Conservation (phyloP, 108 stramenopile species). For the Cyclotella atomus region DNA sequence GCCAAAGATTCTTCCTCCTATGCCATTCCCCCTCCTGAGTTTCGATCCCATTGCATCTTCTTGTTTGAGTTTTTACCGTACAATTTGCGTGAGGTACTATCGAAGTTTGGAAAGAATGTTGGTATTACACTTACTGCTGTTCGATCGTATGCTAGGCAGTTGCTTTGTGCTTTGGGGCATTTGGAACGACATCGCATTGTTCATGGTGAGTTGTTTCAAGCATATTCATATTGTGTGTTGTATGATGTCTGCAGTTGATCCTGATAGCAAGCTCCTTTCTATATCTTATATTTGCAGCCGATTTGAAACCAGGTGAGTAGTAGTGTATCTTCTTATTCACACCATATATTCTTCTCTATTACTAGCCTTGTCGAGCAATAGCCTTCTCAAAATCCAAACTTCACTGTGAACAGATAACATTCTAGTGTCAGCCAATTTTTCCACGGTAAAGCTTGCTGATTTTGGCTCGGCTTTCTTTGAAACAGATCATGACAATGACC, state of each 20-base stretch:
- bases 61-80: slow-evolving; percentile 85
- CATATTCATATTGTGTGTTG: background rate
- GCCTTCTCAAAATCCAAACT: no score
- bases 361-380: no score
- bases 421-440: slow-evolving; percentile 87
- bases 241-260: background rate
- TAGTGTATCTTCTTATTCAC: no score
- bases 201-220: slow-evolving; percentile 56
- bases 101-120: slow-evolving; percentile 93
- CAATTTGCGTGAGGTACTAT: slow-evolving; percentile 88
- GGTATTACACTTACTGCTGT: slow-evolving; percentile 93
- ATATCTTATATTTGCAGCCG: slow-evolving; percentile 49
- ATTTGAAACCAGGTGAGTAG: slow-evolving; percentile 98
- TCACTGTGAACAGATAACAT: no score
- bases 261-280: background rate
- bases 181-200: slow-evolving; percentile 86
- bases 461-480: slow-evolving; percentile 95
- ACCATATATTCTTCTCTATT: no score
- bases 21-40: slow-evolving; percentile 54
- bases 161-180: slow-evolving; percentile 88
- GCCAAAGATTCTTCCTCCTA: slow-evolving; percentile 22
- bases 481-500: slow-evolving; percentile 75
- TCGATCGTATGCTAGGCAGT: slow-evolving; percentile 87
- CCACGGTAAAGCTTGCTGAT: slow-evolving; percentile 89
- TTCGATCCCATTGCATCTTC: slow-evolving; percentile 79